A percentile compares a stretch with the other conserved stretches of the same genome.
Conservation (phyloP, 2,329 filamentous ascomycete species). For the Penicillium olsonii region DNA sequence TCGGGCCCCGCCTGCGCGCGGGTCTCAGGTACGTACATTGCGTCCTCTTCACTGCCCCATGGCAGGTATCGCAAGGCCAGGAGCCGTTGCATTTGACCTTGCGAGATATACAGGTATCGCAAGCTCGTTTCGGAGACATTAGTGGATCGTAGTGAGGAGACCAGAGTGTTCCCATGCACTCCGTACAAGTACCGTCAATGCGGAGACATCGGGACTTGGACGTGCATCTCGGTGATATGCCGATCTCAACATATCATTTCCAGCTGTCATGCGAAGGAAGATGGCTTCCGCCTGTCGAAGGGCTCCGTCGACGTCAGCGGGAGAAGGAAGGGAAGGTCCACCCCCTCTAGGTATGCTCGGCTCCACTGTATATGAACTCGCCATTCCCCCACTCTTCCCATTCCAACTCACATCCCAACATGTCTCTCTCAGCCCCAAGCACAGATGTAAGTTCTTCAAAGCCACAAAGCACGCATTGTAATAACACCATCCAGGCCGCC, state of each 20-base stretch:
- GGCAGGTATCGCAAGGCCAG: conserved; percentile 32
- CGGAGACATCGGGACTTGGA: not conserved
- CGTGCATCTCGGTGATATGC: not conserved
- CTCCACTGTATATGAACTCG: conserved; percentile 6
- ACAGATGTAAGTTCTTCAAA: conserved; percentile 26
- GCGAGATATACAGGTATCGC: conserved; percentile 32
- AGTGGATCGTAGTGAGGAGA: not conserved
- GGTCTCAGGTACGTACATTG: conserved; percentile 31
- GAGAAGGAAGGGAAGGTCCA: conserved; percentile 15
- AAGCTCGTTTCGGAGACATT: conserved; percentile 30
- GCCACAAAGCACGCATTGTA: not conserved
- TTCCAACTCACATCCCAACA: conserved; percentile 16
- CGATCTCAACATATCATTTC: conserved; percentile 1
- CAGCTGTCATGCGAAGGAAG: too few relatives aligned
- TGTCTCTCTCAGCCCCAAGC: conserved; percentile 34
- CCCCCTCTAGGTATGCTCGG: not conserved
- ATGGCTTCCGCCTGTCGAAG: too few relatives aligned
- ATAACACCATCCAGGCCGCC: conserved; percentile 21
- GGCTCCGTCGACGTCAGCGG: conserved; percentile 3
- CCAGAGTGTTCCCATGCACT: too few relatives aligned
- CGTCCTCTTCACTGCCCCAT: conserved; percentile 18
- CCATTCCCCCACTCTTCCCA: not conserved
- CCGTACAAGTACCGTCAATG: not conserved
- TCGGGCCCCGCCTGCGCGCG: conserved; percentile 30
- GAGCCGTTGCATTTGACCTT: conserved; percentile 34